phyloP scores from a whole-genome alignment of 441 rosid species.

The Arabidopsis lyrata region DNA sequence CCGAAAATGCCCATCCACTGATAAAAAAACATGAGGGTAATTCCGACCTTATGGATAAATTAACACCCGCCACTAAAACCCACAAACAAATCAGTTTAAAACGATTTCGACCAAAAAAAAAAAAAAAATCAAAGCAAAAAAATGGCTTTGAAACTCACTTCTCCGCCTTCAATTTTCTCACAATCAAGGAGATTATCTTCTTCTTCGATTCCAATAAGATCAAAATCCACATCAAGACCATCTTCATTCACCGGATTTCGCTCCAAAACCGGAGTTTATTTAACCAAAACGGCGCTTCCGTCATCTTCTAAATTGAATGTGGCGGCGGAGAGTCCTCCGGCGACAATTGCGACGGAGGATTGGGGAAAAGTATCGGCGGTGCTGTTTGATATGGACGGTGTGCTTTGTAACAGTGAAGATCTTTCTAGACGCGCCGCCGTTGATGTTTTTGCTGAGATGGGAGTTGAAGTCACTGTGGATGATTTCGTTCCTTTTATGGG shows the following conservation, averaged over 20 bases:
- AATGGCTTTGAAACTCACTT: constrained; percentile 59
- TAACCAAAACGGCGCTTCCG: constrained; percentile 48
- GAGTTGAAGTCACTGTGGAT: constrained; percentile 75
- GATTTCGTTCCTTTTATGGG: constrained; percentile 95
- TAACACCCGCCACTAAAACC: constrained; percentile 45
- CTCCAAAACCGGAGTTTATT: constrained; percentile 35
- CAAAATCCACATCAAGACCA: constrained; percentile 47
- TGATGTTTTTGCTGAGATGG: constrained; percentile 90
- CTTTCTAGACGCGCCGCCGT: constrained; percentile 91
- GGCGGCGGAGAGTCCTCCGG: constrained; percentile 56
- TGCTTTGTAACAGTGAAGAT: constrained; percentile 85
- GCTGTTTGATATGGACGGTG: constrained; percentile 96
- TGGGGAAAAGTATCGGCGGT: constrained; percentile 97
- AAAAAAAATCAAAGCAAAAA: constrained; percentile 1
- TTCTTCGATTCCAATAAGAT: constrained; percentile 37
- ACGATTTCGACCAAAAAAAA: constrained; percentile 12
- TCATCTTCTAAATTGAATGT: constrained; percentile 57
- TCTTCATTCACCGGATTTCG: constrained; percentile 39
- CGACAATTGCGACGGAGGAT: constrained; percentile 32
- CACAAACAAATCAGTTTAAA: constrained; percentile 19
- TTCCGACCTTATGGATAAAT: constrained; percentile 10
- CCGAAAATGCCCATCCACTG: background rate
- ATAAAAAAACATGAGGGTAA: background rate
- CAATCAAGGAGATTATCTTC: constrained; percentile 46
- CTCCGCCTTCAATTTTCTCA: constrained; percentile 57